phyloP scores from a whole-genome alignment of 306 rosid species.

The Cucurbita moschata region DNA sequence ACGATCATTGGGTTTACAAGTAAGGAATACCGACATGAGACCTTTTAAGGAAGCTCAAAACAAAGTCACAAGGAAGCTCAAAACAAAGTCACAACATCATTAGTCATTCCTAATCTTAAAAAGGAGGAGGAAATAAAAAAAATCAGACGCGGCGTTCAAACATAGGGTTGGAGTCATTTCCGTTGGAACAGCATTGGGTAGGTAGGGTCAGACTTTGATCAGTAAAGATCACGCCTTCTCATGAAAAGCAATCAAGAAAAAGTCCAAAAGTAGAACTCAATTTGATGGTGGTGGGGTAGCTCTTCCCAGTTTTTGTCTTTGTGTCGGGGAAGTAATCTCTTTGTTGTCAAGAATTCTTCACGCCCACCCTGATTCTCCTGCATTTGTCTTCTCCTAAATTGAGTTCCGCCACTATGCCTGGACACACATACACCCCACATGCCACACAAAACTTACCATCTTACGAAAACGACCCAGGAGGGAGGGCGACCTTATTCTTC shows the following conservation, averaged over 20 bases:
- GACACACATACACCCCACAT: constrained; percentile 3
- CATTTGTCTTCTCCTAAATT: constrained; percentile 29
- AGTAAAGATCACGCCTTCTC: constrained; percentile 52
- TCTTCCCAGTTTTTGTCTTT: constrained; percentile 45
- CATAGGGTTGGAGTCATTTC: background rate
- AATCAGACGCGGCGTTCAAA: background rate
- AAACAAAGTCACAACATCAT: too few species aligned
- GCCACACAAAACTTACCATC: constrained; percentile 27
- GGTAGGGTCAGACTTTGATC: constrained; percentile 28
- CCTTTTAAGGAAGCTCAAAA: too few species aligned
- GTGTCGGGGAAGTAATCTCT: constrained; percentile 44
- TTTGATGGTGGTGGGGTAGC: constrained; percentile 44
- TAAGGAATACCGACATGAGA: too few species aligned
- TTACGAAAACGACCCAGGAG: background rate
- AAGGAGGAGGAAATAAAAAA: background rate
- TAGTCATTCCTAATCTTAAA: too few species aligned
- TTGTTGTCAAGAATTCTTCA: constrained; percentile 21
- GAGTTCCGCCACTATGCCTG: constrained; percentile 6
- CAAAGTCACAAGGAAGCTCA: too few species aligned
- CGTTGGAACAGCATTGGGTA: constrained; percentile 13
- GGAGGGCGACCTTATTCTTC: background rate
- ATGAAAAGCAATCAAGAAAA: constrained; percentile 35
- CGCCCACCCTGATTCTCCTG: constrained; percentile 52
- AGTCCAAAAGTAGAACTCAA: constrained; percentile 37
- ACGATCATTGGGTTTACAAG: too few species aligned